Base-by-base conservation (phyloP, 805 yeast species). In the Metschnikowia hibisci region DNA sequence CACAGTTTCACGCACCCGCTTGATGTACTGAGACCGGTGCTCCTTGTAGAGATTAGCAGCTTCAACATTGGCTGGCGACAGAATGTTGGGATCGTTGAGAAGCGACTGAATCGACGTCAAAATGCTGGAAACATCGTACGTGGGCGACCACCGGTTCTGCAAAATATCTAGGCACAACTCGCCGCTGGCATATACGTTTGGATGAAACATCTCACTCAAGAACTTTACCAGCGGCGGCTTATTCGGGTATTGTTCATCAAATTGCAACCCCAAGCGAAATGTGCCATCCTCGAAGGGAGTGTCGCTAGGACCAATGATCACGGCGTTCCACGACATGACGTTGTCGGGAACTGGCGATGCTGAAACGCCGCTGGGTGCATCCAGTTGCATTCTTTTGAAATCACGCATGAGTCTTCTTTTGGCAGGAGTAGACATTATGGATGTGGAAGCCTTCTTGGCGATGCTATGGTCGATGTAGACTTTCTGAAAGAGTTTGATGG, bases 211-310 rank as follows among this genome's bases (percentile, higher is more conserved):
- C 56, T 87, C 91, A 48, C 91, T 82, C 31, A 90, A 71, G 62
- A 93, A 93, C 61, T 87, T 84, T 34, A 93, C 99, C 44, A 77
- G 73, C 2, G 99, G 99, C 16, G 99, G 98, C 58, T 93, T 93
- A 58, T 91, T 90, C 4, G 99, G 99, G 58, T 93, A 93, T 60
- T 89, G 96, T 67, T 93, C 99, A 61, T 89, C 96, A 61, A 93
- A 93, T 55, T 87, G 91, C 53, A 93, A 65, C 42, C 81, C 75
- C 47, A 93, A 72, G 46, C 95, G 77, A 66, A 93, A 93, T 0
- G 98, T 93, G 11, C 99, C 99, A 60, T 93, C 99, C 63, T 93
- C 99, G 61, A 88, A 93, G 3, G 99, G 98, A 0, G 99, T 93
- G 51, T 89, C 97, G 20, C 91, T 82, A 1, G 99, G 99, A 0